A percentile compares a stretch with the other conserved stretches of the same genome.
These are phyloP conservation scores for Paralagenidium karlingii DNA, from an alignment of 352 stramenopile genomes.

Conservation along the genomic window DNA sequence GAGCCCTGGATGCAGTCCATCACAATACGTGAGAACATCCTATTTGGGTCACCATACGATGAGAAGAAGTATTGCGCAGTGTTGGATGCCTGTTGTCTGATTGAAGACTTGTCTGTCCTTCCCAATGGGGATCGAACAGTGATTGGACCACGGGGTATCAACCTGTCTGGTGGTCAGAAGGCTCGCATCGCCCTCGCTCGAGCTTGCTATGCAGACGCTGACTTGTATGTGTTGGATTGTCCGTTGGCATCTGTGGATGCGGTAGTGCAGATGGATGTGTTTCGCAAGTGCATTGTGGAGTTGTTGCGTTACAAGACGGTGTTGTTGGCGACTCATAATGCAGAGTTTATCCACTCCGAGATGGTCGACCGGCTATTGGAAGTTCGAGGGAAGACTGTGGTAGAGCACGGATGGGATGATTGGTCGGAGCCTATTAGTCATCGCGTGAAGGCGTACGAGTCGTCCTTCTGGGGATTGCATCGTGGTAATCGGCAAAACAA, in stretches of 20 bases:
- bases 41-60: constrained; percentile 85
- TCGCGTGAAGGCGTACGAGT: too few species aligned
- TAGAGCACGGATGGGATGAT: too few species aligned
- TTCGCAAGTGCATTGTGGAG: constrained; percentile 20
- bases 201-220: constrained; percentile 22
- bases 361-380: constrained; percentile 16
- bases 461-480: too few species aligned
- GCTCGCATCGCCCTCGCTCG: constrained; percentile 18
- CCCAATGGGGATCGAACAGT: constrained; percentile 12
- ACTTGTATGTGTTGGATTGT: constrained; percentile 17
- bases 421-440: too few species aligned
- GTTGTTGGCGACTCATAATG: constrained; percentile 85
- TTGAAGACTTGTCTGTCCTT: constrained; percentile 25
- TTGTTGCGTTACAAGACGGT: constrained; percentile 34
- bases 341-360: constrained; percentile 36
- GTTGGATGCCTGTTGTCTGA: constrained; percentile 40
- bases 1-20: constrained; percentile 94
- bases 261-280: constrained; percentile 84
- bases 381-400: too few species aligned
- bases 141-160: constrained; percentile 14
- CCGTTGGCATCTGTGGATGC: constrained; percentile 15
- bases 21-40: constrained; percentile 93
- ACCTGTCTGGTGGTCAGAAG: constrained; percentile 16
- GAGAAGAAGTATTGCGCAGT: constrained; percentile 46
- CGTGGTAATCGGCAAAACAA: too few species aligned